These are phyloP conservation scores for Pythium angustatum DNA, from an alignment of 352 stramenopile genomes.

Conservation along the genomic window DNA sequence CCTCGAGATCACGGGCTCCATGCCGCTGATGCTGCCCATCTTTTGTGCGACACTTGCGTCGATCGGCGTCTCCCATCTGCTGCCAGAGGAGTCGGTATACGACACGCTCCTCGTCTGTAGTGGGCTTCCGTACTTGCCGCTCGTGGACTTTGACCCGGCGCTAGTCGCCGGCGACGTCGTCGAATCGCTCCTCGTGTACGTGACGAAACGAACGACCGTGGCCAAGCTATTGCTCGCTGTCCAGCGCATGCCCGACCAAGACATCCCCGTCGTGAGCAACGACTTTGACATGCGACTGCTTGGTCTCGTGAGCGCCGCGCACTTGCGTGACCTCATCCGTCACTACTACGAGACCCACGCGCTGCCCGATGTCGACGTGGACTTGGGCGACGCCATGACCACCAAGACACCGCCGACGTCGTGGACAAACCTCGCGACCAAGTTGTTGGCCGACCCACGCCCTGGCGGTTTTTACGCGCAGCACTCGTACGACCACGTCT, in stretches of 20 bases:
- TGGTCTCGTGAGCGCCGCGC: constrained; percentile 56
- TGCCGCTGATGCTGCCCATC: constrained; percentile 80
- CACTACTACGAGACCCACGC: constrained; percentile 56
- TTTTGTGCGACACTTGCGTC: constrained; percentile 72
- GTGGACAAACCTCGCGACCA: constrained; percentile 66
- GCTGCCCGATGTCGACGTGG: constrained; percentile 58
- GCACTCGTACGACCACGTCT: constrained; percentile 66
- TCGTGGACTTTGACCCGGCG: constrained; percentile 70
- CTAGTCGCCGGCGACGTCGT: constrained; percentile 67
- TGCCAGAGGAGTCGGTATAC: constrained; percentile 78
- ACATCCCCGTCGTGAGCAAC: constrained; percentile 75
- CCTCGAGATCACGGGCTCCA: constrained; percentile 82
- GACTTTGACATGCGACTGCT: constrained; percentile 69
- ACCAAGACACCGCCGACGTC: constrained; percentile 33
- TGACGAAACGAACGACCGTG: constrained; percentile 73
- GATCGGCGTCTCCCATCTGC: constrained; percentile 65
- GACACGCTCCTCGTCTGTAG: constrained; percentile 78
- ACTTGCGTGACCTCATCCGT: constrained; percentile 66
- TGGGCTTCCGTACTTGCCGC: constrained; percentile 81
- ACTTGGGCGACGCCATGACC: constrained; percentile 66
- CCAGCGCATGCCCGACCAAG: constrained; percentile 64
- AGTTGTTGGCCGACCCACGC: constrained; percentile 42
- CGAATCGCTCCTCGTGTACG: constrained; percentile 66
- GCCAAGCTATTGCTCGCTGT: constrained; percentile 72
- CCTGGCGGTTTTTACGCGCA: constrained; percentile 64